Conservation (phyloP, 441 rosid species). For the Erysimum cheiri region DNA sequence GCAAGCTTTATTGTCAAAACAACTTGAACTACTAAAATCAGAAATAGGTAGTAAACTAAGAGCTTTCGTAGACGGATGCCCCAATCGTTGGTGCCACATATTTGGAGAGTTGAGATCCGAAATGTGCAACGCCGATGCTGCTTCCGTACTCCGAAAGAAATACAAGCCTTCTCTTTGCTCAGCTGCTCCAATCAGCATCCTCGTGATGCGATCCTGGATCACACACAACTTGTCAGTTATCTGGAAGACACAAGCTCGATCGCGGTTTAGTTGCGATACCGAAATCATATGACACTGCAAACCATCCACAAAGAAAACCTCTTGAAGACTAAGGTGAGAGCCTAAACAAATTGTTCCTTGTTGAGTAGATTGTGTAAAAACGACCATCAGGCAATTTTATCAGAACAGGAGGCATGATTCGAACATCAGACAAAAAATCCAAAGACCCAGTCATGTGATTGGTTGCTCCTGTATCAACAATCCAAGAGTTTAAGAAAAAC, state of each 20-base stretch:
- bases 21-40: background rate
- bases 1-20: background rate
- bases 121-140: rapidly evolving
- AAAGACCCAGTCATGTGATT: background rate
- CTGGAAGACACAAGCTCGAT: background rate
- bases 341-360: background rate
- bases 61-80: background rate
- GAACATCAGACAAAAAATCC: background rate
- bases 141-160: background rate
- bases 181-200: background rate
- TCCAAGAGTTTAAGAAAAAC: background rate
- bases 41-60: background rate
- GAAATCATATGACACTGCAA: background rate
- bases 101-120: rapidly evolving
- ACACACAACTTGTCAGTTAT: background rate
- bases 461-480: background rate
- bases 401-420: background rate
- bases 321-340: background rate
- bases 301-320: background rate
- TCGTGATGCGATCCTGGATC: background rate
- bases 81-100: background rate
- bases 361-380: background rate
- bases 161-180: background rate
- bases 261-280: background rate
- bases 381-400: background rate